Percentiles rank a stretch among this genome's conserved stretches.
These are phyloP conservation scores for Fusarium nygamai DNA, from an alignment of 2,329 filamentous ascomycete genomes.

Conservation along the genomic window DNA sequence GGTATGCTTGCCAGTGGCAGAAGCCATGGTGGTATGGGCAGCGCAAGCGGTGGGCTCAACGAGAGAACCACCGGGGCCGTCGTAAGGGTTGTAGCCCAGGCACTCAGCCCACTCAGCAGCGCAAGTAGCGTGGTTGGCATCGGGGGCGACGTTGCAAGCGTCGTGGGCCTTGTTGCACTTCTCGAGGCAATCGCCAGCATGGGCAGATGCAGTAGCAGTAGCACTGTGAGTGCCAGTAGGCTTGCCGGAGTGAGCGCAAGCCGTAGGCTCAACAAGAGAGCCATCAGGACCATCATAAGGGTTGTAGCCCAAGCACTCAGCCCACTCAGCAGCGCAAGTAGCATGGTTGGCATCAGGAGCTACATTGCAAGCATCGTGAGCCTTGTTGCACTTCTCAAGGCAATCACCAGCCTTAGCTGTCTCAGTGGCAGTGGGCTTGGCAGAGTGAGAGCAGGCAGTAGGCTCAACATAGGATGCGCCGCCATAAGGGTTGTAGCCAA, in stretches of 20 bases:
- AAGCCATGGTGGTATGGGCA: not conserved
- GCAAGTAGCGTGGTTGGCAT: conserved; percentile 11
- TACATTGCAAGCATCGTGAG: not conserved
- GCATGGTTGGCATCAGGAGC: conserved; percentile 10
- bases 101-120: conserved; percentile 1
- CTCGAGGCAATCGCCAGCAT: not conserved
- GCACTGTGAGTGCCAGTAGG: not conserved
- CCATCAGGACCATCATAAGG: not conserved
- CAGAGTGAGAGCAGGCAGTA: conserved; percentile 3
- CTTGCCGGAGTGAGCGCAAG: not conserved
- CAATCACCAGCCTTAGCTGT: not conserved
- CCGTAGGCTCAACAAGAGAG: not conserved
- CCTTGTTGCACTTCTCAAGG: not conserved
- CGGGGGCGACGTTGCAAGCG: not conserved
- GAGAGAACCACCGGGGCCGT: not conserved
- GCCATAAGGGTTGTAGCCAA: conserved; percentile 1
- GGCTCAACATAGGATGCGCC: not conserved
- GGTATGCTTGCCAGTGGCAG: not conserved
- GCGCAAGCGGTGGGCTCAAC: not conserved
- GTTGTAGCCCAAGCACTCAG: conserved; percentile 5
- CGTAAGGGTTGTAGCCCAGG: conserved; percentile 12
- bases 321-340: not conserved
- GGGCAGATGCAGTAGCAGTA: not conserved
- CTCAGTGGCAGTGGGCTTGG: not conserved
- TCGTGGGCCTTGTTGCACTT: conserved; percentile 1